Evolutionary conservation across 1,284 basidiomycete genomes (phyloP), one percentile per base, ranked within the genome.

Genomic region (Ustilago xerochloae): DNA sequence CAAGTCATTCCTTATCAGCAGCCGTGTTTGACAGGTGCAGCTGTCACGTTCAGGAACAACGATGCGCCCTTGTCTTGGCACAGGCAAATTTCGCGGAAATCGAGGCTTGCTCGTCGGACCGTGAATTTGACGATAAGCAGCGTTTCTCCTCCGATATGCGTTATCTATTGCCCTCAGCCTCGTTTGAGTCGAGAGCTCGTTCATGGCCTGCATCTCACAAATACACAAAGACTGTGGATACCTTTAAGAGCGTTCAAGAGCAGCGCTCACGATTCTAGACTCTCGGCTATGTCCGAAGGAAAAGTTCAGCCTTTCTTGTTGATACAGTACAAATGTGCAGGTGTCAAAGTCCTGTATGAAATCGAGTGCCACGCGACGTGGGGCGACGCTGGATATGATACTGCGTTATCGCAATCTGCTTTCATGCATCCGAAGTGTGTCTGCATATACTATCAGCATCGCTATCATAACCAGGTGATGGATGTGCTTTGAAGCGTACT

Each of bases 1-100:
- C 38, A 29, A 12, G 16, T 15, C 9, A 13, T 43, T 43, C 29
- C 51, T 54, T 54, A 54, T 54, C 52, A 54, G 52, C 41, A 24
- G 41, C 52, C n/a, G 10, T 35, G 35, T 20, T 46, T 54, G 52
- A 54, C 51, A 53, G 36, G n/a, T n/a, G 35, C 15, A 53, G 36
- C 9, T n/a, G 35, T 12, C 15, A 24, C 15, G 18, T 16, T 13
- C 15, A 36, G 35, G 35, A 36, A 36, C 45, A 46, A 26, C 7
- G 45, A 13, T 46, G 29, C 24, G 35, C 30, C 9, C 22, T 3
- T n/a, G 16, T 53, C 51, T 53, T 53, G 51, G 51, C 51, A 30
- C 24, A 18, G n/a, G n/a, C n/a, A n/a, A n/a, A n/a, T 12, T 35
- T 15, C 32, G n/a, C 13, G 24, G 35, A 36, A 36, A 36, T 36